Evolutionary conservation across 176 grass and related monocot genomes (phyloP).

Genomic region (Alloteropsis semialata): DNA sequence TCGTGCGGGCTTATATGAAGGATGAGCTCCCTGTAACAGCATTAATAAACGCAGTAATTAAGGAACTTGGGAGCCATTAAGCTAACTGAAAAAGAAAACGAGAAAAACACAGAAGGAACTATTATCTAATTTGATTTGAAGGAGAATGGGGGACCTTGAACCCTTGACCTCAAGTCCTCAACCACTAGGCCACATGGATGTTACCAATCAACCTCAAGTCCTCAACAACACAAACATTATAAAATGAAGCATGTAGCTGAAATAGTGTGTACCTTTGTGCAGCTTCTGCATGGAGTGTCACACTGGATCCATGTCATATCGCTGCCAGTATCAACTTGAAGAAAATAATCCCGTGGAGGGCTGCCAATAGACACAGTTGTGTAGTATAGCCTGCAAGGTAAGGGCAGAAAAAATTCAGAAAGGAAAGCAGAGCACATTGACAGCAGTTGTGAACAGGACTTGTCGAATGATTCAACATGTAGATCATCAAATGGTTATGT

Average conservation of each 20-base stretch:
- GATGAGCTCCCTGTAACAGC: conserved; percentile 71
- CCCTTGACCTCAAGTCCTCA: neutral
- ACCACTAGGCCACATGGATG: neutral
- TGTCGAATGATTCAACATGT: neutral
- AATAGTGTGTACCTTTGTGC: conserved; percentile 59
- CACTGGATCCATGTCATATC: conserved; percentile 86
- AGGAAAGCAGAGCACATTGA: neutral
- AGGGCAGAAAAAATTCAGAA: conserved; percentile 18
- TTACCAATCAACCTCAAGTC: neutral
- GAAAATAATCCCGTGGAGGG: conserved; percentile 71
- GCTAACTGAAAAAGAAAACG: neutral
- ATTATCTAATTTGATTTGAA: neutral
- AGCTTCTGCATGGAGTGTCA: conserved; percentile 72
- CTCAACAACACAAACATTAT: neutral
- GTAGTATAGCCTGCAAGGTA: conserved; percentile 77
- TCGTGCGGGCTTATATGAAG: conserved; percentile 59
- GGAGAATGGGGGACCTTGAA: neutral
- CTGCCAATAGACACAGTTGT: conserved; percentile 76
- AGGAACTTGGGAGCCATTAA: neutral
- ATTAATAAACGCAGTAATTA: neutral
- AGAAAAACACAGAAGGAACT: neutral
- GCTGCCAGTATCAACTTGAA: conserved; percentile 87
- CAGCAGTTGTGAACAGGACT: neutral
- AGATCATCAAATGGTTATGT: conserved; percentile 7
- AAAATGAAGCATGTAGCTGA: neutral